phyloP scores from a whole-genome alignment of 257 asterid genomes.

The Eustoma russellianum region DNA sequence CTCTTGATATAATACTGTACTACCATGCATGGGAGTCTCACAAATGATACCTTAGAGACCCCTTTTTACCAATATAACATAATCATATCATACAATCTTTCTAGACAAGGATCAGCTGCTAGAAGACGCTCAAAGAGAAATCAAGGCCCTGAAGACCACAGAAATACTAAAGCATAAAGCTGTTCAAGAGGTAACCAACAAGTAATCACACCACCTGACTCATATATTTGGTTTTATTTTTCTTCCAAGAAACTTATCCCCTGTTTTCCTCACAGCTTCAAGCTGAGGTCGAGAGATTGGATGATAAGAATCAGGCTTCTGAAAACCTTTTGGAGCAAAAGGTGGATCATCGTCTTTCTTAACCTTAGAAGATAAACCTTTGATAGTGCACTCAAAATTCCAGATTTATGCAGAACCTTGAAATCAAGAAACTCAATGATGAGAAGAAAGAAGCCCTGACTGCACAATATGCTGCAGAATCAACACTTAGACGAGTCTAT shows the following conservation, averaged over 20 bases:
- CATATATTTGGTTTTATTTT: background rate
- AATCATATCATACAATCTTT: too few species aligned
- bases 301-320: slow-evolving; percentile 37
- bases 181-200: slow-evolving; percentile 52
- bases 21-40: too few species aligned
- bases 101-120: slow-evolving; percentile 59
- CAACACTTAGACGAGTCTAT: slow-evolving; percentile 82
- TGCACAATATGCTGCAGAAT: slow-evolving; percentile 90
- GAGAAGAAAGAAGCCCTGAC: slow-evolving; percentile 68
- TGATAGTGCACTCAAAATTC: background rate
- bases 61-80: too few species aligned
- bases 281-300: slow-evolving; percentile 45
- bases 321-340: slow-evolving; percentile 56
- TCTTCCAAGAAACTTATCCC: background rate
- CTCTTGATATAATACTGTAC: too few species aligned
- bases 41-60: too few species aligned
- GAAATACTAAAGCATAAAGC: slow-evolving; percentile 68
- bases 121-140: slow-evolving; percentile 59
- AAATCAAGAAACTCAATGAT: slow-evolving; percentile 44
- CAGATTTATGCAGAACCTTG: slow-evolving; percentile 51
- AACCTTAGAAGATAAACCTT: background rate
- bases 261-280: slow-evolving; percentile 31
- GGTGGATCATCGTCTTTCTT: slow-evolving; percentile 24
- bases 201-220: background rate
- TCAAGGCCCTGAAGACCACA: slow-evolving; percentile 56